Evolutionary conservation across 2,329 filamentous ascomycete genomes (phyloP), one percentile per base, ranked within the genome.

Genomic region (Beauveria bassiana): DNA sequence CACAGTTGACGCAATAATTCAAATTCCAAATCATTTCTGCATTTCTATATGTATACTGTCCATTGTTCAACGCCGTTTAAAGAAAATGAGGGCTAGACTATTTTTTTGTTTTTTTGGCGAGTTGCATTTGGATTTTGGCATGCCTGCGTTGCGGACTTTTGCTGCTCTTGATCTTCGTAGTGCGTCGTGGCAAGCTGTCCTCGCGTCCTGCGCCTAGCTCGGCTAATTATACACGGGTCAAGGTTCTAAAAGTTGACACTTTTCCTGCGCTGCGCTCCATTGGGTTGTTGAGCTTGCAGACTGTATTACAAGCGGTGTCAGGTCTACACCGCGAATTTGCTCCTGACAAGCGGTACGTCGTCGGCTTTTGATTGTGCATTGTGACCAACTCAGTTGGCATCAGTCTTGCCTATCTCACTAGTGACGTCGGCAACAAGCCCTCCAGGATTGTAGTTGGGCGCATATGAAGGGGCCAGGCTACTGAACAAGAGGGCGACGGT

Each of bases 401-500:
- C 56, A 18, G 61, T 61, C 64, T 77, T 77, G 60, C 79, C 79
- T 60, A 83, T 77, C 69, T 79, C 80, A 68, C 74, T 78, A 64
- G 79, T 76, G 46, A 81, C 79, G 66, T 77, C 77, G 62, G 73
- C 76, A 60, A 81, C 72, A 59, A 81, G 75, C 68, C 77, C 78
- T 60, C 75, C 72, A 6, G 83, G 76, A 69, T 84, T 78, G 66
- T 84, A 84, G 42, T 79, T 79, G 34, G 81, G 75, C 18, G 79
- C 81, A 64, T 85, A 85, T 31, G 77, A 79, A 24, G 87, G 87
- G 53, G 86, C 86, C 65, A 90, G 74, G 46, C 85, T 84, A 64
- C 84, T 85, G 62, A 96, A 83, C 22, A 96, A 74, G 66, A 90
- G 73, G 74, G 95, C 87, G 67, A 93, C 75, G 58, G 83, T 76